Percentiles rank a stretch among this genome's conserved stretches.
Evolutionary conservation across 108 stramenopile genomes (phyloP).

Genomic region (Chaetoceros tenuissimus): DNA sequence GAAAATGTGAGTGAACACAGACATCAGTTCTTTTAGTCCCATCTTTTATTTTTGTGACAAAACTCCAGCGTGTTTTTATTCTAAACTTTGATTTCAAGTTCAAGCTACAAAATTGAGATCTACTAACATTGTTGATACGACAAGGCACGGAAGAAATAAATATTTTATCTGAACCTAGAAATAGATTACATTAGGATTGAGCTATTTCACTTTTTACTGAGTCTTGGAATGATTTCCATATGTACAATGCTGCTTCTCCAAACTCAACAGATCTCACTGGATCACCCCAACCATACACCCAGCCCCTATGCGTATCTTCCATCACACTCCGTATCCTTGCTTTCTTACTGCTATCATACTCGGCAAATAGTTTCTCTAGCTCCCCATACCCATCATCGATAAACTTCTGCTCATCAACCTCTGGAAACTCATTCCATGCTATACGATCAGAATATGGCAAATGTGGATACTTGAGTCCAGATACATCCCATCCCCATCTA

Average conservation of each 20-base stretch:
- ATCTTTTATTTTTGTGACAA: too few species aligned
- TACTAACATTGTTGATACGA: too few species aligned
- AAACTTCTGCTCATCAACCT: constrained; percentile 27
- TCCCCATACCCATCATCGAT: constrained; percentile 1
- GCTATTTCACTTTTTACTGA: too few species aligned
- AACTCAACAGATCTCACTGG: constrained; percentile 32
- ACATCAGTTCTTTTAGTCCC: too few species aligned
- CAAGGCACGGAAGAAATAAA: too few species aligned
- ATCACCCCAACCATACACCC: constrained; percentile 46
- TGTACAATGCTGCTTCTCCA: constrained; percentile 20
- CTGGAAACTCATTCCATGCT: constrained; percentile 27
- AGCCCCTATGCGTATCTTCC: constrained; percentile 16
- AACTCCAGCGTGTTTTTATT: too few species aligned
- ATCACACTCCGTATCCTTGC: constrained; percentile 7
- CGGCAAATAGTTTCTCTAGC: constrained; percentile 1
- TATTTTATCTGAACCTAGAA: too few species aligned
- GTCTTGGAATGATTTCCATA: constrained; percentile 20
- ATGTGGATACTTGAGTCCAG: constrained; percentile 24
- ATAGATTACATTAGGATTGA: too few species aligned
- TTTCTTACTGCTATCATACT: constrained; percentile 9
- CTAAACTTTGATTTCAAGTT: too few species aligned
- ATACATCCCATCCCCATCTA: constrained; percentile 28
- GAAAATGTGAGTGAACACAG: too few species aligned
- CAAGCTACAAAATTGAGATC: too few species aligned
- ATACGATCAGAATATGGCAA: constrained; percentile 22